A percentile compares a stretch with the other conserved stretches of the same genome.
Conservation (phyloP, 768 basidiomycete species). For the Fomitopsis pulvina region DNA sequence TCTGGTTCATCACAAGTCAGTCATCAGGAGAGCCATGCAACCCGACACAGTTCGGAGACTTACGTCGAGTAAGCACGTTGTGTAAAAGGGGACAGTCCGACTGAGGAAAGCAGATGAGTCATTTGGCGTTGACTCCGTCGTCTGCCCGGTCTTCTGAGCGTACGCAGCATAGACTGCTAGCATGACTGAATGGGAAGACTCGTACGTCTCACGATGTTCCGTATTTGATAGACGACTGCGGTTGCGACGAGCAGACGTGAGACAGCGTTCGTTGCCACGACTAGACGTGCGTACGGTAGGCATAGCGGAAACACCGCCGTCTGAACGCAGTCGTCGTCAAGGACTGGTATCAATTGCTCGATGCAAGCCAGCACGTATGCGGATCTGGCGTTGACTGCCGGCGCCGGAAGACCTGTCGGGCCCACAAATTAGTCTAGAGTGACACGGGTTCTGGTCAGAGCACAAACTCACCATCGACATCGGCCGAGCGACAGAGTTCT, state of each 20-base stretch:
- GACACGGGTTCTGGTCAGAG: background rate
- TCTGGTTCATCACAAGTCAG: slow-evolving; percentile 31
- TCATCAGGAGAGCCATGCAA: background rate
- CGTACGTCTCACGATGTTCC: slow-evolving; percentile 67
- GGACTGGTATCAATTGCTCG: slow-evolving; percentile 67
- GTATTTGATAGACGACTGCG: slow-evolving; percentile 54
- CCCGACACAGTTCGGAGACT: background rate
- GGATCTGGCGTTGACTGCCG: slow-evolving; percentile 27
- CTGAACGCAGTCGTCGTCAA: slow-evolving; percentile 48
- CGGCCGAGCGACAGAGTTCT: slow-evolving; percentile 22
- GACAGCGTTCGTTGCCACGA: background rate
- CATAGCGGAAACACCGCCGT: slow-evolving; percentile 53
- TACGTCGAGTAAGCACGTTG: slow-evolving; percentile 64
- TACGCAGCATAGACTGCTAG: slow-evolving; percentile 65
- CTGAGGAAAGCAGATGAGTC: slow-evolving; percentile 34
- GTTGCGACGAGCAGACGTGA: background rate
- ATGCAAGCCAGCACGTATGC: slow-evolving; percentile 69
- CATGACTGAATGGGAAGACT: slow-evolving; percentile 81
- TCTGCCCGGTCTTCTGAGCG: slow-evolving; percentile 31
- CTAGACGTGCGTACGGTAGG: slow-evolving; percentile 45
- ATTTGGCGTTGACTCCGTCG: slow-evolving; percentile 5
- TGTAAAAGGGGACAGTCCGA: slow-evolving; percentile 69
- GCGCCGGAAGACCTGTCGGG: background rate
- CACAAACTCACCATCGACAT: background rate
- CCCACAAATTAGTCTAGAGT: background rate